Base-by-base conservation (phyloP, 495 filamentous ascomycete genomes). In the Aspergillus baeticus region DNA sequence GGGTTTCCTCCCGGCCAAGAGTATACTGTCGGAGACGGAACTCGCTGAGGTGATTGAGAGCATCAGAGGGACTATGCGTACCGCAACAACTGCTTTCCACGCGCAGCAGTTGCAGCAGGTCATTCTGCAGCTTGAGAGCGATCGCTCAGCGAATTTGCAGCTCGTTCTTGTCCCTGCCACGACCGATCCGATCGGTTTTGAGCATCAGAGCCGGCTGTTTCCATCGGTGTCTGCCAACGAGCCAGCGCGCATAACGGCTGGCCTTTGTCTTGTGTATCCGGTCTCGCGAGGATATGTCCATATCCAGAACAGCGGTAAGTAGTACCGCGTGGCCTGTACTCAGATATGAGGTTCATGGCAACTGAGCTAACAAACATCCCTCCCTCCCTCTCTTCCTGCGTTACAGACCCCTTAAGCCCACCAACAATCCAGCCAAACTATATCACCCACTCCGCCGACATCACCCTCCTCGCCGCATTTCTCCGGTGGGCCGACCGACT, bases 251-350 rank as follows among this genome's bases (percentile, higher is more conserved):
- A 2, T 67, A 5, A 64, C 62, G 0, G 47, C 65, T 6, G 64
- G 57, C 0, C 36, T 60, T 4, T 67, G 64, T 46, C 39, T 69
- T 26, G 60, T 67, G 42, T 69, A 69, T 37, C 69, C 69, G 1
- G 74, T 81, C 20, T 82, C 81, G 0, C 77, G 83, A 6, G 84
- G 84, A 3, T 77, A 62, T n/a, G 75, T 84, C 37, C 84, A 86
- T 63, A 82, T 84, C 42, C 59, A 62, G 0, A 71, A 65, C 15
- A 20, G 10, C 10, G 54, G 22, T 69, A 7, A 65, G 65, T 29
- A n/a, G n/a, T n/a, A n/a, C n/a, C n/a, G n/a, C n/a, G n/a, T n/a
- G n/a, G n/a, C n/a, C n/a, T n/a, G n/a, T n/a, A n/a, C n/a, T n/a
- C n/a, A n/a, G n/a, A n/a, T n/a, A n/a, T n/a, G n/a, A n/a, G n/a